phyloP scores from a whole-genome alignment of 1,284 basidiomycete genomes.

The Rugosomyces carneus region DNA sequence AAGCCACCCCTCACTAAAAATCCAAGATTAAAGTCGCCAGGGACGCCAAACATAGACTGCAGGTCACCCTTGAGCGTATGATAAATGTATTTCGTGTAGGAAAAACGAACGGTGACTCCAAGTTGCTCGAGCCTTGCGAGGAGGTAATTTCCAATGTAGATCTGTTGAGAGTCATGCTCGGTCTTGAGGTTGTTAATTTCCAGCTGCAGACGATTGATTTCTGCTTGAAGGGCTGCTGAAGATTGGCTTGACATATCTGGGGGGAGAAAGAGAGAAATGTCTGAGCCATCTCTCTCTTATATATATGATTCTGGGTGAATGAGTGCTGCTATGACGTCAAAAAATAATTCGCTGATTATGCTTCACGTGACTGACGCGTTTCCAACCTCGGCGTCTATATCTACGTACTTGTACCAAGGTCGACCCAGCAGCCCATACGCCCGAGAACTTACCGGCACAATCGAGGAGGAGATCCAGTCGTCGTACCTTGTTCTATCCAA shows the following conservation, averaged over 20 bases:
- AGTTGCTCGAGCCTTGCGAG: constrained; percentile 66
- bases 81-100: neutral
- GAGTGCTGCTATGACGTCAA: neutral
- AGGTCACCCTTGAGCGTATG: constrained; percentile 1
- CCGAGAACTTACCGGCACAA: too few relatives aligned
- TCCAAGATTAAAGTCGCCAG: constrained; percentile 90
- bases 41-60: constrained; percentile 79
- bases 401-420: neutral
- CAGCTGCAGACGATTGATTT: constrained; percentile 63
- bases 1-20: constrained; percentile 45
- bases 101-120: constrained; percentile 50
- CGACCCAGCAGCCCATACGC: neutral
- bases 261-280: neutral
- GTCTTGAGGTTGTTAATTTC: constrained; percentile 44
- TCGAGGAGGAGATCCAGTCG: neutral
- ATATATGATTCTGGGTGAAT: constrained; percentile 2
- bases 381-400: constrained; percentile 1
- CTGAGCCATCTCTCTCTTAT: neutral
- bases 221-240: constrained; percentile 36
- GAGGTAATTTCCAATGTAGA: constrained; percentile 66
- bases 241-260: constrained; percentile 21
- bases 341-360: constrained; percentile 3
- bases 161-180: constrained; percentile 36
- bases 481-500: neutral
- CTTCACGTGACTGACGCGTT: constrained; percentile 18